Evolutionary conservation across 306 rosid species (phyloP).

Genomic region (Cucumis sativus): Cucumber_9930_V3 NC_026657.2:4197001-4197500

Average conservation of each 20-base stretch:
- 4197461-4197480: conserved; percentile 56
- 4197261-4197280: conserved; percentile 92
- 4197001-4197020: conserved; percentile 56
- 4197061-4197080: conserved; percentile 66
- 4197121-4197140: conserved; percentile 42
- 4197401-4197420: conserved; percentile 95
- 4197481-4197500: conserved; percentile 73
- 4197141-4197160: conserved; percentile 55
- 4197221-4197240: conserved; percentile 79
- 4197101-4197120: conserved; percentile 57
- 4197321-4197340: conserved; percentile 80
- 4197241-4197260: conserved; percentile 86
- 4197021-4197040: conserved; percentile 43
- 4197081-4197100: conserved; percentile 56
- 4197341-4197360: conserved; percentile 61
- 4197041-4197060: conserved; percentile 64
- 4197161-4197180: conserved; percentile 34
- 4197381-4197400: conserved; percentile 91
- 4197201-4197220: conserved; percentile 64
- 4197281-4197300: conserved; percentile 99
- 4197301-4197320: conserved; percentile 87
- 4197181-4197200: conserved; percentile 47
- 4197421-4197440: conserved; percentile 62
- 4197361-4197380: conserved; percentile 62
- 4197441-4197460: conserved; percentile 85